Conservation (phyloP, 306 rosid species). For the Castanea mollissima region DNA sequence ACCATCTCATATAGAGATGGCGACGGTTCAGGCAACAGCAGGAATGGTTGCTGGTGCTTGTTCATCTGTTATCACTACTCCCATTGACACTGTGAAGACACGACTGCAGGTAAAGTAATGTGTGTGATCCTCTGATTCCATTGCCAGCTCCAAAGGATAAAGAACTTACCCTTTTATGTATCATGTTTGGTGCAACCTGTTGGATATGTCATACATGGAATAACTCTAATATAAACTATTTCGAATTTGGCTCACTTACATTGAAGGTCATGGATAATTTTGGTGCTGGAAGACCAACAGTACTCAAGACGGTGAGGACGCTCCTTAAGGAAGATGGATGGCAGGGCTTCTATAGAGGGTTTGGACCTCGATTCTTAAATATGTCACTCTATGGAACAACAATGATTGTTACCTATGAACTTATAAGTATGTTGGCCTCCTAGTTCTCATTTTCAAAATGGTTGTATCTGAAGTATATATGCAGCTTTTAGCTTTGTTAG, state of each 20-base stretch:
- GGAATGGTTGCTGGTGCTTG: conserved; percentile 88
- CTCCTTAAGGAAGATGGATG: conserved; percentile 83
- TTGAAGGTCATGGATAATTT: conserved; percentile 73
- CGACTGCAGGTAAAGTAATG: conserved; percentile 68
- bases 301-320: conserved; percentile 60
- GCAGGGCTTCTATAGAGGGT: conserved; percentile 90
- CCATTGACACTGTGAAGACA: conserved; percentile 85
- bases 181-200: conserved; percentile 6
- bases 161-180: neutral
- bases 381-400: conserved; percentile 91
- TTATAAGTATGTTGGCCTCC: conserved; percentile 58
- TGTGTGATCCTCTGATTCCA: neutral
- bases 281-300: conserved; percentile 79
- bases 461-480: conserved; percentile 15
- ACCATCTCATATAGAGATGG: conserved; percentile 78
- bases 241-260: conserved; percentile 4
- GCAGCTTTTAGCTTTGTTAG: neutral
- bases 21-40: conserved; percentile 76
- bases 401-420: conserved; percentile 86
- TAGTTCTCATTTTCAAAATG: neutral
- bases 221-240: neutral
- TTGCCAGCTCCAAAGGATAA: neutral
- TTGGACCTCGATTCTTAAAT: conserved; percentile 81
- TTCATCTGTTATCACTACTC: conserved; percentile 77
- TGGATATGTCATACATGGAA: conserved; percentile 3